phyloP scores from a whole-genome alignment of 108 stramenopile genomes.

The Fragilariopsis cylindrus region DNA sequence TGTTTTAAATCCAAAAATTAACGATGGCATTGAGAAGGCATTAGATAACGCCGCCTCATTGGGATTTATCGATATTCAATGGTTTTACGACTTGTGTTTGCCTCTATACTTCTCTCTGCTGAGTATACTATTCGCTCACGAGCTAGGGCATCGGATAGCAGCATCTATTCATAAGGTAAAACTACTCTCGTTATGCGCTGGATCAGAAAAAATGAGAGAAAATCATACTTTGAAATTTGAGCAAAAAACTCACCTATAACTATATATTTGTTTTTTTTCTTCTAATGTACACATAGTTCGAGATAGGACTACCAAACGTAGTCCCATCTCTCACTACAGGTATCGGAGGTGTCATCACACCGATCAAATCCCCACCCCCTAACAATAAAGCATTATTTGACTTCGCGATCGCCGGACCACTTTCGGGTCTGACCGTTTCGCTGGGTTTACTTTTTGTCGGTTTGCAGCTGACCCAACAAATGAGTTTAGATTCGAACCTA shows the following conservation, averaged over 20 bases:
- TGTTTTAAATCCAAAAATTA: conserved; percentile 48
- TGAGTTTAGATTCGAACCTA: conserved; percentile 24
- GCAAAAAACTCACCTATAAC: too few species aligned
- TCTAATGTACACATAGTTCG: conserved; percentile 9
- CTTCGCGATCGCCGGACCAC: conserved; percentile 73
- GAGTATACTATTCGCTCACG: conserved; percentile 50
- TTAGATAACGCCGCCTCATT: conserved; percentile 12
- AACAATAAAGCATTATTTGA: conserved; percentile 65
- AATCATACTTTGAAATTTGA: too few species aligned
- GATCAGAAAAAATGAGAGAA: neutral
- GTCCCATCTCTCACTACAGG: conserved; percentile 53
- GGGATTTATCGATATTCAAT: conserved; percentile 22
- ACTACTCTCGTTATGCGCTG: neutral
- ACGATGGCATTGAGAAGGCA: conserved; percentile 36
- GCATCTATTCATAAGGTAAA: conserved; percentile 56
- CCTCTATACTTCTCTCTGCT: conserved; percentile 50
- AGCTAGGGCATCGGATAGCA: conserved; percentile 53
- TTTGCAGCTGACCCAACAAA: conserved; percentile 46
- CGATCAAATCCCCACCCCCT: conserved; percentile 59
- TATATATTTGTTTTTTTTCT: too few species aligned
- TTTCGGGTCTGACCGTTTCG: conserved; percentile 55
- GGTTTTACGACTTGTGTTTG: conserved; percentile 45
- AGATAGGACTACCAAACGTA: conserved; percentile 33
- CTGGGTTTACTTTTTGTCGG: conserved; percentile 55
- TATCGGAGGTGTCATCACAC: conserved; percentile 53